Percentiles rank a stretch among this genome's conserved stretches.
phyloP scores from a whole-genome alignment of 441 rosid species.

The Biscutella laevigata region DNA sequence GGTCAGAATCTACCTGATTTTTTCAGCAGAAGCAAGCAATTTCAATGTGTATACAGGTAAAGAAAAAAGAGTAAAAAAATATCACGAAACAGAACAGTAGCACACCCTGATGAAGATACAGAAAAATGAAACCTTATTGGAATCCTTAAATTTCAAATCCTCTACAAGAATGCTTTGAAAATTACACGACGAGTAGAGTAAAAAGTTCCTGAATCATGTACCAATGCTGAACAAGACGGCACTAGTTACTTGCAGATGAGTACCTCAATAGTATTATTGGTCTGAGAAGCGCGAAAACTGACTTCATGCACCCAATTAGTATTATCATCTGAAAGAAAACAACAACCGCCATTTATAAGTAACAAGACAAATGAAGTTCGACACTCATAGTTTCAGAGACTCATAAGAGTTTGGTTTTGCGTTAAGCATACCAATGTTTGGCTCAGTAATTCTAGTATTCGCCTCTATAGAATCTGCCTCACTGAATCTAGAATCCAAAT shows the following conservation, averaged over 20 bases:
- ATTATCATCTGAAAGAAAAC: constrained; percentile 18
- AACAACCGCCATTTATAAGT: neutral
- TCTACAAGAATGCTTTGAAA: neutral
- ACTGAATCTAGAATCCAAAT: constrained; percentile 25
- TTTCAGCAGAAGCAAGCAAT: neutral
- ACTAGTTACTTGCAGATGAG: neutral
- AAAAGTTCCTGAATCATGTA: neutral
- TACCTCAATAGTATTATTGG: constrained; percentile 25
- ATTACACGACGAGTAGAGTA: neutral
- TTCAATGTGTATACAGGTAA: neutral
- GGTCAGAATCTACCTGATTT: constrained; percentile 43
- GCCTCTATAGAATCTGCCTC: neutral
- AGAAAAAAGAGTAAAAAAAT: too few species aligned
- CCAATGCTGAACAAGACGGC: neutral
- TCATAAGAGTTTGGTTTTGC: neutral
- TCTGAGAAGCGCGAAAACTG: neutral
- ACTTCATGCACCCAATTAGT: constrained; percentile 19
- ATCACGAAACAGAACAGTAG: too few species aligned
- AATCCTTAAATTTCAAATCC: neutral
- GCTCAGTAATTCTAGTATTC: neutral
- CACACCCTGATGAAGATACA: too few species aligned
- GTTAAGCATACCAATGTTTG: constrained; percentile 6
- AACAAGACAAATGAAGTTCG: neutral
- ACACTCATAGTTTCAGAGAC: neutral
- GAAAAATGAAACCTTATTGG: neutral